Conservation (phyloP, 805 yeast genomes). For the Monosporozyma siamensis region DNA sequence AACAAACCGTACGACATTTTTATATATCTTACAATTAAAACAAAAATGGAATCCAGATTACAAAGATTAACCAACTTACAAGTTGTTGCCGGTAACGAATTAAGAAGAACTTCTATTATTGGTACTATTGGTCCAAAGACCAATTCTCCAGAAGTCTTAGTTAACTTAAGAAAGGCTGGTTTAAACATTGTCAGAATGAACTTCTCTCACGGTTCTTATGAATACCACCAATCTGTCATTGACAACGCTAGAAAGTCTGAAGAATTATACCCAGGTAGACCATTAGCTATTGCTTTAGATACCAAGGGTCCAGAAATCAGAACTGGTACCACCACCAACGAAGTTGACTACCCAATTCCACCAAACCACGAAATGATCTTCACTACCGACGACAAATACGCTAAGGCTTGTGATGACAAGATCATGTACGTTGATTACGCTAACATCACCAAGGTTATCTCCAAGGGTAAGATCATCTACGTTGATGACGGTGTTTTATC, state of each 20-base stretch:
- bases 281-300: conserved; percentile 95
- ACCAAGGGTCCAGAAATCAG: conserved; percentile 99
- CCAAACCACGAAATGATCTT: conserved; percentile 86
- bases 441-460: conserved; percentile 92
- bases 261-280: conserved; percentile 86
- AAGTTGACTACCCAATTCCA: conserved; percentile 70
- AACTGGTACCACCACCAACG: conserved; percentile 87
- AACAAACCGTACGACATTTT: conserved; percentile 1
- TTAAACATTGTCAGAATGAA: conserved; percentile 97
- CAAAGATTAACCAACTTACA: conserved; percentile 80
- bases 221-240: conserved; percentile 92
- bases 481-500: conserved; percentile 97
- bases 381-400: conserved; percentile 80
- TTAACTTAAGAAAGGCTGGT: conserved; percentile 90
- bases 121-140: conserved; percentile 99
- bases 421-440: conserved; percentile 87
- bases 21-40: conserved; percentile 2
- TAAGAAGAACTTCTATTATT: conserved; percentile 92
- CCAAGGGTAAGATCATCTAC: conserved; percentile 81
- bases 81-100: conserved; percentile 66
- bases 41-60: conserved; percentile 37
- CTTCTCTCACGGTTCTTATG: conserved; percentile 97
- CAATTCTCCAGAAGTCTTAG: conserved; percentile 77
- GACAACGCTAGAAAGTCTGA: conserved; percentile 96
- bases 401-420: conserved; percentile 62